Conservation (phyloP, 768 basidiomycete genomes). For the Leccinellum luteum region DNA sequence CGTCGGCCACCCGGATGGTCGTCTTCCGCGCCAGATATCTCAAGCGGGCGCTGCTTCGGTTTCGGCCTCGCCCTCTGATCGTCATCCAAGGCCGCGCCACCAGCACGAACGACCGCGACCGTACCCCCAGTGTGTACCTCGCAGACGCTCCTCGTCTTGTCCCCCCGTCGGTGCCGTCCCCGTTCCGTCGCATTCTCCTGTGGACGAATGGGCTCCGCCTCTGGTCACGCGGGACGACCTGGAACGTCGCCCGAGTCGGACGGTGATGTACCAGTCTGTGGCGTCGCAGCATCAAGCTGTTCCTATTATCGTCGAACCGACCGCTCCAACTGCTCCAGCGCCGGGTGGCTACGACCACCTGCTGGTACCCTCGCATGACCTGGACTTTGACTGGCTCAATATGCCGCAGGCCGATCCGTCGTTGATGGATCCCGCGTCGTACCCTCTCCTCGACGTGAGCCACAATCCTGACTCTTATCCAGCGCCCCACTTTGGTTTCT, state of each 20-base stretch:
- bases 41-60: neutral
- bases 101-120: slow-evolving; percentile 21
- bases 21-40: slow-evolving; percentile 11
- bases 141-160: slow-evolving; percentile 41
- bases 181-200: slow-evolving; percentile 11
- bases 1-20: slow-evolving; percentile 4
- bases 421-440: neutral
- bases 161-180: slow-evolving; percentile 38
- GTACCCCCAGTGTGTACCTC: slow-evolving; percentile 20
- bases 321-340: neutral
- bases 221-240: slow-evolving; percentile 32
- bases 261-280: slow-evolving; percentile 35
- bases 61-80: neutral
- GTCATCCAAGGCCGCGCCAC: slow-evolving; percentile 5
- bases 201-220: slow-evolving; percentile 20
- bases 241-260: slow-evolving; percentile 33
- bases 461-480: neutral
- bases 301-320: slow-evolving; percentile 5
- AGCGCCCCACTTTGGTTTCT: neutral
- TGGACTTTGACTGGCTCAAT: slow-evolving; percentile 12
- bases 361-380: neutral
- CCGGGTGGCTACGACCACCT: neutral
- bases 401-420: slow-evolving; percentile 8
- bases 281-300: slow-evolving; percentile 1
- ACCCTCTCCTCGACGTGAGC: slow-evolving; percentile 3